Conservation (phyloP, 768 basidiomycete species). For the Termitomyces sp. region DNA sequence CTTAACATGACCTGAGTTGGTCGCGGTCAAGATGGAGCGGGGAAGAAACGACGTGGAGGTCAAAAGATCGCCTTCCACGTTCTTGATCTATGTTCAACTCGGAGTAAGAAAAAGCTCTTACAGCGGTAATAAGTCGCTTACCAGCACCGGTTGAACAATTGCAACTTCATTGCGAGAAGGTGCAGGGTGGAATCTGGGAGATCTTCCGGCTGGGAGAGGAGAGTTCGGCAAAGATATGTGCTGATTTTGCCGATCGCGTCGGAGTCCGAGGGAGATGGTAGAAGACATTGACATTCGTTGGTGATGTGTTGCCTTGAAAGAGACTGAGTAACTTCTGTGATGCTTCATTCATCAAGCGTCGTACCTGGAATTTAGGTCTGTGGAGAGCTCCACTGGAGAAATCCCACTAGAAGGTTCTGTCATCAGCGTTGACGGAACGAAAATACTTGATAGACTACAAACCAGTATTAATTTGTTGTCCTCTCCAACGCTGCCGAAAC, state of each 20-base stretch:
- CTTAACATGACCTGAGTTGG: constrained; percentile 71
- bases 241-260: constrained; percentile 55
- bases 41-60: constrained; percentile 74
- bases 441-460: constrained; percentile 17
- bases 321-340: background rate
- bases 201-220: constrained; percentile 31
- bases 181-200: constrained; percentile 73
- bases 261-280: constrained; percentile 64
- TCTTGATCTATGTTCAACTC: constrained; percentile 53
- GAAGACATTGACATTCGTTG: constrained; percentile 78
- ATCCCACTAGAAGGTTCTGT: constrained; percentile 64
- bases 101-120: background rate
- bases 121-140: constrained; percentile 27
- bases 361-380: constrained; percentile 69
- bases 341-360: background rate
- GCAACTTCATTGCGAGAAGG: constrained; percentile 89
- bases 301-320: constrained; percentile 47
- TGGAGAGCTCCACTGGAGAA: constrained; percentile 90
- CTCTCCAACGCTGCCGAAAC: constrained; percentile 95
- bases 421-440: constrained; percentile 4
- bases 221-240: constrained; percentile 42
- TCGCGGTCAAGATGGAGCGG: constrained; percentile 71
- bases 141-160: constrained; percentile 85
- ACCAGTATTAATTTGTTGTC: constrained; percentile 94
- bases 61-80: constrained; percentile 75